Conservation (phyloP, 139 green algal species). For the Astrephomene gubernaculifera region DNA sequence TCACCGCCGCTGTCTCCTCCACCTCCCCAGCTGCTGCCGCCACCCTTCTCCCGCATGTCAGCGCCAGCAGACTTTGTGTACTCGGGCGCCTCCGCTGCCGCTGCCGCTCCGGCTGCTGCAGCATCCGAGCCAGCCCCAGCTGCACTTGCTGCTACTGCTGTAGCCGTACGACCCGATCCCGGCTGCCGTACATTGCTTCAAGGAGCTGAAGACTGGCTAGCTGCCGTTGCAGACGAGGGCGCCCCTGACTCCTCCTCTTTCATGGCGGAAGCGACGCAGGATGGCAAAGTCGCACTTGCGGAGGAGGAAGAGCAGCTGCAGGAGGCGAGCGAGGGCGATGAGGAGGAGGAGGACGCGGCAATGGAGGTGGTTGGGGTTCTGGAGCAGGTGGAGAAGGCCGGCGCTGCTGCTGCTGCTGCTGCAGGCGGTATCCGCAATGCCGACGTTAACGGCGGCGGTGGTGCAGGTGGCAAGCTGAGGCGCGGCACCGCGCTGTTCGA, state of each 20-base stretch:
- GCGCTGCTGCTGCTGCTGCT: neutral
- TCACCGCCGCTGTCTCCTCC: no score
- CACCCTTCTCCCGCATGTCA: no score
- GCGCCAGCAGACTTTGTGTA: no score
- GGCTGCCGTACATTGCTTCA: no score
- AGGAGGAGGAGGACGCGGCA: neutral
- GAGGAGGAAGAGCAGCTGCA: neutral
- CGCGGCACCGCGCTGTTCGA: neutral
- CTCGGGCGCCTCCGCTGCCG: no score
- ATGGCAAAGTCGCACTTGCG: neutral
- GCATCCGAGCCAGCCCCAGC: no score
- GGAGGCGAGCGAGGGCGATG: neutral
- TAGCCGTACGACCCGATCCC: no score
- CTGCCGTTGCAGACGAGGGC: no score
- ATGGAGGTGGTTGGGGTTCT: neutral
- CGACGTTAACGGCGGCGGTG: neutral
- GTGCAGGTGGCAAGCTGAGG: neutral
- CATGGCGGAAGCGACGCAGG: neutral
- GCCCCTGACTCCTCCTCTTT: neutral
- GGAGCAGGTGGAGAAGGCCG: neutral
- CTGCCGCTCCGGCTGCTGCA: no score
- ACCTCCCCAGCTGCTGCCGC: no score
- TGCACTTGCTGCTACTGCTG: no score
- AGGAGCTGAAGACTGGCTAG: no score
- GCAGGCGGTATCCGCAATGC: neutral